Conservation (phyloP, 306 rosid genomes). For the Lathyrus aphaca region DNA sequence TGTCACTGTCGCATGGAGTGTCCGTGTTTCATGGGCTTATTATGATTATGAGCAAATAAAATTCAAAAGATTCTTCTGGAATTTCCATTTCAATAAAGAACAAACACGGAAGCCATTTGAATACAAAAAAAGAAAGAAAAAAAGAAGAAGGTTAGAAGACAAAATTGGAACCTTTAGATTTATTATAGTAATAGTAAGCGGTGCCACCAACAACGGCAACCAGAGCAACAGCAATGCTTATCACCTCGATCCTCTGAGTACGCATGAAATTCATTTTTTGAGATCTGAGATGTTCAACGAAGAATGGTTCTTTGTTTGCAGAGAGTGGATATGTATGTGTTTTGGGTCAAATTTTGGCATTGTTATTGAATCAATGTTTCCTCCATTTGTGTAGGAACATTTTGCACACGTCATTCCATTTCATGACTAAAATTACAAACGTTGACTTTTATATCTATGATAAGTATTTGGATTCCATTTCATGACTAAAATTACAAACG, state of each 20-base stretch:
- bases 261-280: slow-evolving; percentile 44
- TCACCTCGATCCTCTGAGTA: slow-evolving; percentile 53
- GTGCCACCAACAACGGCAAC: slow-evolving; percentile 59
- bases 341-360: slow-evolving; percentile 1
- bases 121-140: neutral
- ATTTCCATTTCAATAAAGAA: too few relatives aligned
- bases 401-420: neutral
- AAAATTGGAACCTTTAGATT: slow-evolving; percentile 50
- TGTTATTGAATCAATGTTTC: neutral
- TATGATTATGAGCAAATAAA: too few relatives aligned
- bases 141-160: neutral
- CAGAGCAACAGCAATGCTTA: slow-evolving; percentile 54
- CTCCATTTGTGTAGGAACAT: neutral
- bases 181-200: slow-evolving; percentile 64
- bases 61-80: too few relatives aligned
- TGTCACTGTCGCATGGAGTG: too few relatives aligned
- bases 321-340: neutral
- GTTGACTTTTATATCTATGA: too few relatives aligned
- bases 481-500: too few relatives aligned
- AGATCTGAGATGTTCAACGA: slow-evolving; percentile 13
- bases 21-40: too few relatives aligned
- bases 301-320: neutral
- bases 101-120: neutral
- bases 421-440: neutral
- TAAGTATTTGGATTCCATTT: too few relatives aligned